Percentiles rank a stretch among this genome's conserved stretches.
These are phyloP conservation scores for Ambrosia hybrid DNA, from an alignment of 140 eudicot species.

Conservation along the genomic window DNA sequence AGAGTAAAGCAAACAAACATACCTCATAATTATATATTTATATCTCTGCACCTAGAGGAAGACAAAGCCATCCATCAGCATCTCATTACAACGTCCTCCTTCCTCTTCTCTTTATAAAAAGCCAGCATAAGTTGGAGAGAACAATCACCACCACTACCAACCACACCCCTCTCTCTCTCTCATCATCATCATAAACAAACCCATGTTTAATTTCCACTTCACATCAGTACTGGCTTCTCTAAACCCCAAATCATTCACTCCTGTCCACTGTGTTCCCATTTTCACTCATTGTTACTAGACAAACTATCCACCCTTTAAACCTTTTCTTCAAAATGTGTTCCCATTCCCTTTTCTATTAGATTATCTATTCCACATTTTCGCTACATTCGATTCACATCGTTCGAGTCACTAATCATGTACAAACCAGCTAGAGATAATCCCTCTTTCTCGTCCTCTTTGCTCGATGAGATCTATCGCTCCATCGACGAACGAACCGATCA, in stretches of 20 bases:
- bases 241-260: conserved; percentile 34
- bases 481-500: conserved; percentile 48
- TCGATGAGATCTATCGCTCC: conserved; percentile 78
- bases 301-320: background rate
- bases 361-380: background rate
- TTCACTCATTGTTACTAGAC: conserved; percentile 31
- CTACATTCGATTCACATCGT: conserved; percentile 1
- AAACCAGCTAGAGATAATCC: conserved; percentile 37
- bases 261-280: conserved; percentile 35
- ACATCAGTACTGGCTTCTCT: conserved; percentile 22
- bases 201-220: conserved; percentile 34
- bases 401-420: conserved; percentile 19
- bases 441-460: conserved; percentile 80
- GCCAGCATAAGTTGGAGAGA: conserved; percentile 30
- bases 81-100: conserved; percentile 25
- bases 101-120: conserved; percentile 33
- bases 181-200: conserved; percentile 25
- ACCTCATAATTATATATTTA: conserved; percentile 3
- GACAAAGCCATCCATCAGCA: background rate
- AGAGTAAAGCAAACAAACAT: background rate
- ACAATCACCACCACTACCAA: conserved; percentile 20
- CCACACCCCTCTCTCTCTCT: conserved; percentile 15
- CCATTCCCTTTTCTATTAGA: conserved; percentile 16
- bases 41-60: conserved; percentile 13
- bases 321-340: conserved; percentile 24